Evolutionary conservation across 2,329 filamentous ascomycete species (phyloP), one percentile per base, ranked within the genome.

Genomic region (Periconia sp.): DNA sequence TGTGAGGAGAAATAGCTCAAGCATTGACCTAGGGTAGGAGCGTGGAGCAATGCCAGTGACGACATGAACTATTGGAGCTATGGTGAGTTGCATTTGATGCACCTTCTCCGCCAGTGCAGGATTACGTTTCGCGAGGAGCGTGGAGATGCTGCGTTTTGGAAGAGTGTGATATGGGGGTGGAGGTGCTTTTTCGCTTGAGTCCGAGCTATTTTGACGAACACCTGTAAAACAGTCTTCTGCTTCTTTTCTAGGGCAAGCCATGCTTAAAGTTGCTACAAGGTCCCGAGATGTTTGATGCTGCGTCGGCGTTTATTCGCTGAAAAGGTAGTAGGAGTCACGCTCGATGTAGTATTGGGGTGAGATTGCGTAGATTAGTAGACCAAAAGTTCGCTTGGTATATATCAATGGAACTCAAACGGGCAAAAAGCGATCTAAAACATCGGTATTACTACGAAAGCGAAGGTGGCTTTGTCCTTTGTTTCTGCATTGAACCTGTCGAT

Each of bases 1-100:
- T 12, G 85, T 90, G 25, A 91, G 78, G 22, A 90, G 82, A 79
- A 86, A 88, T 71, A 87, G 89, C 63, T 80, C 78, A 32, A 91
- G 81, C 40, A 90, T 75, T 3, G 82, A 87, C 15, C 63, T 59
- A 1, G 87, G 87, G 66, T 87, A 91, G 41, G 74, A 66, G 0
- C 83, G 80, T 59, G 88, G 86, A 2, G 86, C 71, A n/a, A 71
- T 62, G 36, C 86, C 86, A 2, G 79, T 81, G 16, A 76, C 75
- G 52, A 86, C 70, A 68, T 84, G 80, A 0, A 77, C 59, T 5
- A 91, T 81, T 1, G 87, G 86, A 0, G 80, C 78, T 17, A 91
- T 80, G 16, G 76, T 77, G 9, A 88, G 78, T 15, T 80, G 78
- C 78, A 91, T 85, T 52, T 87, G 80, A 17, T 72, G 60, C 44